phyloP scores from a whole-genome alignment of 495 filamentous ascomycete genomes.

The Articulospora tetracladia region DNA sequence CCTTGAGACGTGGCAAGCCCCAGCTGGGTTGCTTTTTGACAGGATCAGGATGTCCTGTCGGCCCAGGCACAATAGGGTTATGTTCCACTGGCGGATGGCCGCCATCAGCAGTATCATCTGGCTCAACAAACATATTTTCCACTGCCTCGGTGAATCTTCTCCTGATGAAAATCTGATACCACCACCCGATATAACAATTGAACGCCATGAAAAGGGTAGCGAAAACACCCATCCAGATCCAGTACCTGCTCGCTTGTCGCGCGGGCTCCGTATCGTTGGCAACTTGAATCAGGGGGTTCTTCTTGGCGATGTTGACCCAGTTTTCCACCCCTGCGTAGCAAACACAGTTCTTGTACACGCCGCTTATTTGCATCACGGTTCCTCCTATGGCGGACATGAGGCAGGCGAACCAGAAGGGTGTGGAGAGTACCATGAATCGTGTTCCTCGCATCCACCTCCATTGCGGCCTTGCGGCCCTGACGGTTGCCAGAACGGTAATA shows the following conservation, averaged over 20 bases:
- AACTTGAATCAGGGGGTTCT: constrained; percentile 8
- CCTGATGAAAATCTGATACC: constrained; percentile 26
- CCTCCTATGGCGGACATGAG: constrained; percentile 14
- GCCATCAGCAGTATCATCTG: background rate
- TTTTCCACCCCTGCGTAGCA: background rate
- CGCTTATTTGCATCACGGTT: constrained; percentile 15
- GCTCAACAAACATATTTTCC: constrained; percentile 11
- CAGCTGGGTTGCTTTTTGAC: background rate
- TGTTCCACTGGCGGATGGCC: background rate
- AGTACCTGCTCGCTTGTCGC: constrained; percentile 3
- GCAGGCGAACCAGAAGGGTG: constrained; percentile 9
- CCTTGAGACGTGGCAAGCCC: background rate
- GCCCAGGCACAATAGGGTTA: background rate
- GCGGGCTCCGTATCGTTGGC: constrained; percentile 9
- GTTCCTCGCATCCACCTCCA: background rate
- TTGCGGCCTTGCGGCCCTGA: background rate
- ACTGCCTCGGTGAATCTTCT: constrained; percentile 15
- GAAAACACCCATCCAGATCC: constrained; percentile 16
- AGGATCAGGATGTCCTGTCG: background rate
- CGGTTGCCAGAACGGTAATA: constrained; percentile 1
- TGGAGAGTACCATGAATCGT: background rate
- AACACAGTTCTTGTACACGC: constrained; percentile 17
- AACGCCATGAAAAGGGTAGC: constrained; percentile 23
- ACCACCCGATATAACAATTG: constrained; percentile 28
- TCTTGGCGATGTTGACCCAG: constrained; percentile 7